phyloP scores from a whole-genome alignment of 306 rosid genomes.

The Dalbergia cochinchinensis region DNA sequence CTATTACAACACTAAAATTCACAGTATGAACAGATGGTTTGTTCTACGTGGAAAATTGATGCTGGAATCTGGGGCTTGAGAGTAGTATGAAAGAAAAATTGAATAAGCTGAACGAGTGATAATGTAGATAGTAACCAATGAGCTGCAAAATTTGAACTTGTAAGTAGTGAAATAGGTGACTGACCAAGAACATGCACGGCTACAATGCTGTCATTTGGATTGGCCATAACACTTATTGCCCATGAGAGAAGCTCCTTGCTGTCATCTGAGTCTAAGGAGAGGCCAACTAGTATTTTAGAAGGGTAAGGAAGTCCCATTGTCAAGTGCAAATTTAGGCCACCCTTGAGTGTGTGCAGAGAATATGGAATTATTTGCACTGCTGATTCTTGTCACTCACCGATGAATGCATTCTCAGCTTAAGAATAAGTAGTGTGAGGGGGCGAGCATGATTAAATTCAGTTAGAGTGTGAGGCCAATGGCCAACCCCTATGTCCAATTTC shows the following conservation, averaged over 20 bases:
- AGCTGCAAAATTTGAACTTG: neutral
- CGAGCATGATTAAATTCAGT: slow-evolving; percentile 79
- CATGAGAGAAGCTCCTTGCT: slow-evolving; percentile 82
- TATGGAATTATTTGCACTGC: slow-evolving; percentile 38
- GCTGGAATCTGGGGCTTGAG: neutral
- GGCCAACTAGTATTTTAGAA: slow-evolving; percentile 75
- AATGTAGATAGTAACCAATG: neutral
- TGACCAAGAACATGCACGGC: slow-evolving; percentile 90
- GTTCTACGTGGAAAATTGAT: neutral
- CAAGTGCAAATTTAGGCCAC: slow-evolving; percentile 14
- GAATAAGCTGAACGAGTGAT: slow-evolving; percentile 3
- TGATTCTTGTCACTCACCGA: slow-evolving; percentile 51
- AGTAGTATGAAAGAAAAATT: neutral
- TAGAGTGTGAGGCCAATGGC: slow-evolving; percentile 71
- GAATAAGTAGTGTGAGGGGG: slow-evolving; percentile 54
- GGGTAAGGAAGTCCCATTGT: slow-evolving; percentile 62
- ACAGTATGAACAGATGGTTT: neutral
- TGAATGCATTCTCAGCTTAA: slow-evolving; percentile 45
- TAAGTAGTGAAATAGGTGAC: slow-evolving; percentile 38
- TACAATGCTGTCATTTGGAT: slow-evolving; percentile 75
- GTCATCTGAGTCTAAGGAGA: slow-evolving; percentile 69
- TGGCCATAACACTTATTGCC: slow-evolving; percentile 79
- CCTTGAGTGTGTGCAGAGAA: slow-evolving; percentile 25
- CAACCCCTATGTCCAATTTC: slow-evolving; percentile 63
- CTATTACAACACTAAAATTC: slow-evolving; percentile 12